Evolutionary conservation across 2,329 filamentous ascomycete species (phyloP), one percentile per base, ranked within the genome.

Genomic region (Aureobasidium mangrovei): DNA sequence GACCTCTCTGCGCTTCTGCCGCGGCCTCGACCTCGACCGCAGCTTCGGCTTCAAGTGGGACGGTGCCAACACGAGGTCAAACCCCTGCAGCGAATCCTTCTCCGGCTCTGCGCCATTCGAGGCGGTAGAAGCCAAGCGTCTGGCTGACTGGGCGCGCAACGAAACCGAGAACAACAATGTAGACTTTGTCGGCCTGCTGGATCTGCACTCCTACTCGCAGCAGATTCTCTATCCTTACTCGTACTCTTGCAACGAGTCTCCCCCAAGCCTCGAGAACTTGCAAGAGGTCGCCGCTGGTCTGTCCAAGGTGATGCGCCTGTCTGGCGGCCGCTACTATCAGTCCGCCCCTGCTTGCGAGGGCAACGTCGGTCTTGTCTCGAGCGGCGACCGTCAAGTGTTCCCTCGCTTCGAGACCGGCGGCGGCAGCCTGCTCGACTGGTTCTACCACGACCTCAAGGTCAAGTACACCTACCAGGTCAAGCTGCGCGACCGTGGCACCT

Each of bases 161-260:
- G 79, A 95, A 68, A 89, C 85, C 0, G 74, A 79, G 6, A 75
- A 82, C 60, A 81, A 85, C 65, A 83, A 85, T 54, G 82, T 84
- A 49, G 77, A 85, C 12, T 89, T 97, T 61, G 80, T 91, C n/a
- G 89, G 85, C 3, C 85, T 94, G 60, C 67, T 97, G 42, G 93
- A 98, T 67, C 77, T 97, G 28, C 93, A 98, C 70, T 91, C 88
- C 1, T 98, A 97, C 69, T 94, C 89, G 0, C 91, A 98, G 71
- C 87, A 96, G 70, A 85, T 98, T 26, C 77, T 97, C 7, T 96
- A 93, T 66, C 93, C 93, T 0, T 97, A 91, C 67, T 84, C 87
- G 4, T 95, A 88, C 70, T 88, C 87, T 9, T 98, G 93, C 74
- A 73, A 76, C 4, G 77, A 80, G 4, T 75, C 83, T 29, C 91